These are phyloP conservation scores for Rubus idaeus DNA, from an alignment of 306 rosid species.

Conservation along the genomic window DNA sequence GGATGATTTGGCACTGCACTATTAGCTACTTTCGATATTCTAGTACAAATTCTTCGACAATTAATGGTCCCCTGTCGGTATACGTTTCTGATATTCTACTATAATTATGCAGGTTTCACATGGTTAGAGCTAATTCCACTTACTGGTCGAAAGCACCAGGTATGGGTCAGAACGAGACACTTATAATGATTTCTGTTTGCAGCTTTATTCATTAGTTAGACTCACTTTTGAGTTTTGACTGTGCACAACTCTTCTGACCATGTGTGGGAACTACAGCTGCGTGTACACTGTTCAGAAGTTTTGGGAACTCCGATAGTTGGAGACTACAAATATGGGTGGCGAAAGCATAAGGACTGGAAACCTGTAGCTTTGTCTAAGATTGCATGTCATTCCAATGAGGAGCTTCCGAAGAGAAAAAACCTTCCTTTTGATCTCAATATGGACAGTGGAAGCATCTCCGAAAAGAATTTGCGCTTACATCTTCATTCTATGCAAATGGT, in stretches of 20 bases:
- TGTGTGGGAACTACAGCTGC: slow-evolving; percentile 52
- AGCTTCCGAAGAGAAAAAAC: slow-evolving; percentile 36
- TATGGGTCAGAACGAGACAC: slow-evolving; percentile 24
- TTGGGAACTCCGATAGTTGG: slow-evolving; percentile 93
- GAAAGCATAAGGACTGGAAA: slow-evolving; percentile 66
- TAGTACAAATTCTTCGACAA: background rate
- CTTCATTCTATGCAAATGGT: slow-evolving; percentile 83
- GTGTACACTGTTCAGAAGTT: slow-evolving; percentile 93
- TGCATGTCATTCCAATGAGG: slow-evolving; percentile 40
- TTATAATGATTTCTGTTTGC: slow-evolving; percentile 6
- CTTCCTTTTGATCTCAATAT: slow-evolving; percentile 74
- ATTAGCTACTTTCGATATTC: background rate
- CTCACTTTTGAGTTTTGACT: background rate
- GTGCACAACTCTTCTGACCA: background rate
- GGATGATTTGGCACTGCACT: background rate
- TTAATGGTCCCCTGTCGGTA: background rate
- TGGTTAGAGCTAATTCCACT: slow-evolving; percentile 91
- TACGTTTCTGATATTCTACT: slow-evolving; percentile 20
- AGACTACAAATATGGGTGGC: slow-evolving; percentile 95
- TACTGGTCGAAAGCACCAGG: slow-evolving; percentile 99
- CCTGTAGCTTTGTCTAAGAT: slow-evolving; percentile 34
- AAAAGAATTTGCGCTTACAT: slow-evolving; percentile 65
- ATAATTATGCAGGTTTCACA: slow-evolving; percentile 62
- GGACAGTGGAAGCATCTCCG: slow-evolving; percentile 65
- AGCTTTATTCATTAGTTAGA: slow-evolving; percentile 8